Conservation (phyloP, 805 yeast genomes). For the Nakazawaea wickerhamii region DNA sequence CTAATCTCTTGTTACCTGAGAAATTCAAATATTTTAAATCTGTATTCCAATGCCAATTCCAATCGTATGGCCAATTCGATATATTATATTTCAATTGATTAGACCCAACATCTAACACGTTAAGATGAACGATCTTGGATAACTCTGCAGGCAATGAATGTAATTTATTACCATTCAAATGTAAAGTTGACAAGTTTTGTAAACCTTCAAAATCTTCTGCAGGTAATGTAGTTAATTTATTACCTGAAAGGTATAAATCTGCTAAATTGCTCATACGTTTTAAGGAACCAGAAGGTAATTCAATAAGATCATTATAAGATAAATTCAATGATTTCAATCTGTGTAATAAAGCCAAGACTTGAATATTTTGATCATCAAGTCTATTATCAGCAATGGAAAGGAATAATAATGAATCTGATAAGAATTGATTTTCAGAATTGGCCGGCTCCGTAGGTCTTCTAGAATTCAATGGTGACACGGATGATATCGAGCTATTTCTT, state of each 20-base stretch:
- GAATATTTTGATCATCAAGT: conserved; percentile 71
- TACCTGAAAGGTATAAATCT: conserved; percentile 78
- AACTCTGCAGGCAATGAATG: conserved; percentile 87
- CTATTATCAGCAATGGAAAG: conserved; percentile 80
- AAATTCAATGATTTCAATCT: conserved; percentile 63
- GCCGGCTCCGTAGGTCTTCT: conserved; percentile 13
- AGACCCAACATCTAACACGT: conserved; percentile 83
- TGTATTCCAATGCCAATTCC: conserved; percentile 93
- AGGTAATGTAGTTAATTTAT: conserved; percentile 70
- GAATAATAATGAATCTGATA: conserved; percentile 32
- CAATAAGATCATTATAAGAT: conserved; percentile 79
- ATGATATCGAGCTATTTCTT: conserved; percentile 9
- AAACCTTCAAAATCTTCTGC: conserved; percentile 76
- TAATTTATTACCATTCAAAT: conserved; percentile 77
- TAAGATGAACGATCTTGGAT: conserved; percentile 57
- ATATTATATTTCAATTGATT: conserved; percentile 88
- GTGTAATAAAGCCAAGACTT: conserved; percentile 52
- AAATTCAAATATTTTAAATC: conserved; percentile 76
- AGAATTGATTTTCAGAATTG: conserved; percentile 1
- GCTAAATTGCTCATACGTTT: conserved; percentile 49
- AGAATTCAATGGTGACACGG: conserved; percentile 17
- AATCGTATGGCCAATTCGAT: conserved; percentile 91
- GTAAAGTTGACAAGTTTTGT: conserved; percentile 51
- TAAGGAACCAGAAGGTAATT: conserved; percentile 72
- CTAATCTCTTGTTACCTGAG: conserved; percentile 89